Percentiles rank a stretch among this genome's conserved stretches.
Conservation (phyloP, 2,329 filamentous ascomycete species). For the Rachicladosporium sp. region DNA sequence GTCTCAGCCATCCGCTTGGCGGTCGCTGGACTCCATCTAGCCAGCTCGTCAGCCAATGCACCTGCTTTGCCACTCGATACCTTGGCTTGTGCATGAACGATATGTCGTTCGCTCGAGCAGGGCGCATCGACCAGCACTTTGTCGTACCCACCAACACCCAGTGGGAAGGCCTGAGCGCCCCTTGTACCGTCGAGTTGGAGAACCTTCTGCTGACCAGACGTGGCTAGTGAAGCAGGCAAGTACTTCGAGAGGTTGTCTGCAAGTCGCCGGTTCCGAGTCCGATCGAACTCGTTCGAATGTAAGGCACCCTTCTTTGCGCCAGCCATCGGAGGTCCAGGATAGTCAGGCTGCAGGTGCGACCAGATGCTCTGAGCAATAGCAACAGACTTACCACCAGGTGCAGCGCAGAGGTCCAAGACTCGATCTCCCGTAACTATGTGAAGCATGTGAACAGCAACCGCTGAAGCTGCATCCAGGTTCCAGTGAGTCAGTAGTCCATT, state of each 20-base stretch:
- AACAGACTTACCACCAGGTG: conserved; percentile 27
- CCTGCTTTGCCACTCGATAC: conserved; percentile 14
- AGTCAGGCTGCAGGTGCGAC: conserved; percentile 10
- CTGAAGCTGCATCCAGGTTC: conserved; percentile 23
- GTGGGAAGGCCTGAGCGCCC: conserved; percentile 15
- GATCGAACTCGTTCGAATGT: conserved; percentile 27
- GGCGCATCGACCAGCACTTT: conserved; percentile 31
- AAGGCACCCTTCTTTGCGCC: conserved; percentile 17
- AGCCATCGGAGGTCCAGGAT: conserved; percentile 1
- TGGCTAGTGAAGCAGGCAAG: conserved; percentile 11
- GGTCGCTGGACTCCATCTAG: conserved; percentile 25
- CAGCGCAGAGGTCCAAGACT: conserved; percentile 30
- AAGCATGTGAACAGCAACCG: conserved; percentile 24
- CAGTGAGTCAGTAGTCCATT: conserved; percentile 17
- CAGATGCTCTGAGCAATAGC: conserved; percentile 23
- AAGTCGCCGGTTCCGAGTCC: conserved; percentile 22
- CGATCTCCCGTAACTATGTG: conserved; percentile 24
- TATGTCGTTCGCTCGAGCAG: conserved; percentile 30
- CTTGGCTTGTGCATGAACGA: conserved; percentile 25
- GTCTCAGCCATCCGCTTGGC: conserved; percentile 26
- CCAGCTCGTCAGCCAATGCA: conserved; percentile 23
- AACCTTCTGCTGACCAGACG: conserved; percentile 7
- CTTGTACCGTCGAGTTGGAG: conserved; percentile 14
- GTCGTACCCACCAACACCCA: conserved; percentile 26
- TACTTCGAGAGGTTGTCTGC: conserved; percentile 14